phyloP scores from a whole-genome alignment of 345 rosid genomes.

The Pugionium cornutum region DNA sequence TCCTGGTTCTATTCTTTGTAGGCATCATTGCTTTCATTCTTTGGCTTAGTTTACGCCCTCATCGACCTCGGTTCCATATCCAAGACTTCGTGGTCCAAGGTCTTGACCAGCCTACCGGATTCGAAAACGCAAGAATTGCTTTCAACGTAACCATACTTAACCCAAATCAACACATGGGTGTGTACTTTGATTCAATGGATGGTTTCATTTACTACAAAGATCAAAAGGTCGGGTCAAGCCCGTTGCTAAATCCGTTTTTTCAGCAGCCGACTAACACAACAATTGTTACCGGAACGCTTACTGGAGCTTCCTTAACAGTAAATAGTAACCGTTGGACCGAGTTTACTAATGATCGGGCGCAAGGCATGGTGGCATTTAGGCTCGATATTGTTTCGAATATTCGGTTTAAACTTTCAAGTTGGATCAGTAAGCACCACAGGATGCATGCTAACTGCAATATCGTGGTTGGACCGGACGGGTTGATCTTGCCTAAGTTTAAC shows the following conservation, averaged over 20 bases:
- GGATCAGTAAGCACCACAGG: constrained; percentile 60
- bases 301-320: constrained; percentile 64
- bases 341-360: constrained; percentile 59
- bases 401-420: constrained; percentile 61
- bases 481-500: constrained; percentile 47
- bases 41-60: constrained; percentile 88
- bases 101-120: constrained; percentile 54
- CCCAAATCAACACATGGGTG: constrained; percentile 67
- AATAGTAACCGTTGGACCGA: constrained; percentile 63
- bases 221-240: constrained; percentile 55
- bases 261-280: constrained; percentile 79
- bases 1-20: constrained; percentile 49
- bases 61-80: constrained; percentile 69
- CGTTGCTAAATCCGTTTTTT: constrained; percentile 47
- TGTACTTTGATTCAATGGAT: constrained; percentile 54
- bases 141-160: constrained; percentile 73
- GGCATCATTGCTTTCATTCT: constrained; percentile 62
- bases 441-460: constrained; percentile 68
- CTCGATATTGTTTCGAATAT: constrained; percentile 60
- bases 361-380: constrained; percentile 57
- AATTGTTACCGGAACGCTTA: constrained; percentile 37
- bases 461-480: constrained; percentile 62
- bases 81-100: constrained; percentile 54
- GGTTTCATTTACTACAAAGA: constrained; percentile 64
- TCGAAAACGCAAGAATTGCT: constrained; percentile 54